These are phyloP conservation scores for Yarrowia sp. DNA, from an alignment of 805 yeast genomes.

Conservation along the genomic window DNA sequence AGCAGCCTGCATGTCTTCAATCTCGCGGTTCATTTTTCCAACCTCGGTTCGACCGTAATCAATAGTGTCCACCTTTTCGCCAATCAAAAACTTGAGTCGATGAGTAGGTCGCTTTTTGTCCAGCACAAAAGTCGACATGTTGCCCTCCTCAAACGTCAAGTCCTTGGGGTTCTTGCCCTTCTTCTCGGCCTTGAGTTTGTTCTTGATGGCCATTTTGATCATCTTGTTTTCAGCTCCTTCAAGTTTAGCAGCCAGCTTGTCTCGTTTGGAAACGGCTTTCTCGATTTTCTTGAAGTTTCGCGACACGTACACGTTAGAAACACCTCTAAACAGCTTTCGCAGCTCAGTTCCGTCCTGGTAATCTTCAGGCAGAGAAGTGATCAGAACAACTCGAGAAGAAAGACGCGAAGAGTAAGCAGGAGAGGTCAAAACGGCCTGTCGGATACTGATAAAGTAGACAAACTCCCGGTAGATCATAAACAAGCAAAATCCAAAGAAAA, in stretches of 20 bases:
- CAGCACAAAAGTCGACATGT: conserved; percentile 50
- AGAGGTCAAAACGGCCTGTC: conserved; percentile 74
- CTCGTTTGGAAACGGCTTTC: conserved; percentile 57
- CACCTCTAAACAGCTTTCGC: conserved; percentile 75
- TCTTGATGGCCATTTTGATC: conserved; percentile 62
- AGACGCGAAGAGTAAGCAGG: conserved; percentile 74
- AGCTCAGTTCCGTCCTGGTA: conserved; percentile 71
- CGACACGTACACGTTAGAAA: conserved; percentile 75
- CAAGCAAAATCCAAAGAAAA: conserved; percentile 66
- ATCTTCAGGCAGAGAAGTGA: conserved; percentile 79
- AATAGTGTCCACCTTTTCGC: conserved; percentile 83
- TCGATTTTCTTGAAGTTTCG: conserved; percentile 58
- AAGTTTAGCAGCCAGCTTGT: conserved; percentile 54
- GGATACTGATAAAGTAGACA: conserved; percentile 68
- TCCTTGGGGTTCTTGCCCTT: conserved; percentile 42
- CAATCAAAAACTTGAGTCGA: conserved; percentile 64
- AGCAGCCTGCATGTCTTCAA: conserved; percentile 55
- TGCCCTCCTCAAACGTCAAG: conserved; percentile 25
- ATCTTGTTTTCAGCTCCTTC: conserved; percentile 65
- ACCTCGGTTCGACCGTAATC: conserved; percentile 66
- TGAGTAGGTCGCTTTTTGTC: conserved; percentile 82
- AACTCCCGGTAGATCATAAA: conserved; percentile 82
- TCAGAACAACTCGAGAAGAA: conserved; percentile 76
- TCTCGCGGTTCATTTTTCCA: conserved; percentile 66
- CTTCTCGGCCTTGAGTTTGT: conserved; percentile 61